phyloP scores from a whole-genome alignment of 208 protist species.

The Leishmania lainsoni region DNA sequence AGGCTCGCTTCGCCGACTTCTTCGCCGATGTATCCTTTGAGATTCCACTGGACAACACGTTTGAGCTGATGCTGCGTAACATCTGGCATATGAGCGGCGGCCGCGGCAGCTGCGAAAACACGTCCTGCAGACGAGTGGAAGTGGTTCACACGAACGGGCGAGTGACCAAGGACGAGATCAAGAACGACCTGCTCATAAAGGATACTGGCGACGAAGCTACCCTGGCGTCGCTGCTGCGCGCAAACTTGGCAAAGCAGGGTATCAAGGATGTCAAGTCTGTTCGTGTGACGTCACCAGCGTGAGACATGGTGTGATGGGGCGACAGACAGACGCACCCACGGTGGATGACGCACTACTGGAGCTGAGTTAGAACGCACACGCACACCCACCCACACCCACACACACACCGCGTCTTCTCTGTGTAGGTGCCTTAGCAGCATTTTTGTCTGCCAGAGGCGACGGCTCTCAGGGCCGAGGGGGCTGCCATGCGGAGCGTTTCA shows the following conservation, averaged over 20 bases:
- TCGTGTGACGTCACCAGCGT: constrained; percentile 29
- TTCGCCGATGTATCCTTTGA: constrained; percentile 86
- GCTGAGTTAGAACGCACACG: not conserved
- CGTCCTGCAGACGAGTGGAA: constrained; percentile 82
- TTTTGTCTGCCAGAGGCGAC: not conserved
- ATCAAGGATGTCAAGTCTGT: constrained; percentile 87
- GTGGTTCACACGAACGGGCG: constrained; percentile 86
- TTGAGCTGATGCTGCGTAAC: constrained; percentile 88
- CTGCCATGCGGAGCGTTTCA: not conserved
- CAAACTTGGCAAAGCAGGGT: constrained; percentile 75
- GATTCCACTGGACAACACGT: constrained; percentile 70
- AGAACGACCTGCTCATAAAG: constrained; percentile 84
- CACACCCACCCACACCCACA: not conserved
- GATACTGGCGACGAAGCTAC: constrained; percentile 45
- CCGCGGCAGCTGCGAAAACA: constrained; percentile 79
- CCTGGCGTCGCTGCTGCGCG: constrained; percentile 52
- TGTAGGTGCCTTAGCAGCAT: not conserved
- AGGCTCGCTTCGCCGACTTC: constrained; percentile 59
- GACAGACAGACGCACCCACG: not conserved
- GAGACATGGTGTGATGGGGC: not conserved
- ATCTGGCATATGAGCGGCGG: constrained; percentile 91
- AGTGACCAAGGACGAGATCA: constrained; percentile 77
- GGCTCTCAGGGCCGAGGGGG: not conserved
- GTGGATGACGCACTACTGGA: not conserved
- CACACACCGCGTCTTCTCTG: not conserved